These are phyloP conservation scores for Aquanectria penicillioides DNA, from an alignment of 2,329 filamentous ascomycete species.

Conservation along the genomic window DNA sequence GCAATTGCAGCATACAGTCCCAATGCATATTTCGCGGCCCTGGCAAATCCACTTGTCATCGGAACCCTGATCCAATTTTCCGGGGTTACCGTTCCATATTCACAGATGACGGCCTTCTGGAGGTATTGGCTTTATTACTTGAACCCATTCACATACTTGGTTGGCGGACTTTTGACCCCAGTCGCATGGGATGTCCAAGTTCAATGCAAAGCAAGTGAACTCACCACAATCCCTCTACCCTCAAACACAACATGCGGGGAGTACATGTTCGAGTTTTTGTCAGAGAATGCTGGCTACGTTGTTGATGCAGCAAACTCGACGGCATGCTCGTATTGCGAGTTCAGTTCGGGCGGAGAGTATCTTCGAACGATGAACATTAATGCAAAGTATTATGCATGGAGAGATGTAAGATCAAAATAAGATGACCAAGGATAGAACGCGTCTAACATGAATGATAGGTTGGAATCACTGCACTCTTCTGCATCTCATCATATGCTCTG, in stretches of 20 bases:
- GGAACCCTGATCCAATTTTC: conserved; percentile 74
- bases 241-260: not conserved
- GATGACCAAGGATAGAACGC: no score
- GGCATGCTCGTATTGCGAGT: not conserved
- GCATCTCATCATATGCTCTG: not conserved
- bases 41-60: conserved; percentile 66
- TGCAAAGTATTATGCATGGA: not conserved
- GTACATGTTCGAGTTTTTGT: not conserved
- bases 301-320: not conserved
- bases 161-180: conserved; percentile 66
- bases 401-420: no score
- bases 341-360: not conserved
- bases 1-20: conserved; percentile 70
- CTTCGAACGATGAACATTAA: not conserved
- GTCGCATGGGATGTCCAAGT: conserved; percentile 21
- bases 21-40: conserved; percentile 66
- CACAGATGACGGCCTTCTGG: conserved; percentile 74
- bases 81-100: conserved; percentile 76
- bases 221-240: not conserved
- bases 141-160: conserved; percentile 71
- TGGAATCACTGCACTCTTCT: not conserved
- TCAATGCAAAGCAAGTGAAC: not conserved
- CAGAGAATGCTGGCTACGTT: no score
- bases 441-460: no score
- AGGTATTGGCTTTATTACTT: conserved; percentile 70